A percentile compares a stretch with the other conserved stretches of the same genome.
phyloP scores from a whole-genome alignment of 306 rosid species.

The Cotoneaster glaucophyllus region DNA sequence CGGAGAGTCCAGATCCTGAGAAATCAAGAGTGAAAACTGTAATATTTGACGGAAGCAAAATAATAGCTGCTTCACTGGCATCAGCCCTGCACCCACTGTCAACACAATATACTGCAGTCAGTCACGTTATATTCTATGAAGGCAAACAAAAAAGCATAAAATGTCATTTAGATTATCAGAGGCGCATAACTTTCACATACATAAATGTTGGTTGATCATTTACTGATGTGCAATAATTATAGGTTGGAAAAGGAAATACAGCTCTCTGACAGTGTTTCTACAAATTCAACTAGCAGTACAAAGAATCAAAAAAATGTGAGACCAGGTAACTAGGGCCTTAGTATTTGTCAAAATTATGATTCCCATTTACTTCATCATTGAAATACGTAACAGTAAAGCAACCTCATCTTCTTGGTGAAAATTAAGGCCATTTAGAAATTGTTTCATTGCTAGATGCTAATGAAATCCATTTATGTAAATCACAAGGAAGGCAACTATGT shows the following conservation, averaged over 20 bases:
- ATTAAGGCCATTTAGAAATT: neutral
- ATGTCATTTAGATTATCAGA: conserved; percentile 5
- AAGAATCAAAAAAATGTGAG: neutral
- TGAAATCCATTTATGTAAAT: conserved; percentile 3
- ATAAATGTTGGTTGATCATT: neutral
- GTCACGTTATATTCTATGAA: conserved; percentile 2
- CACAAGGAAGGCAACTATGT: neutral
- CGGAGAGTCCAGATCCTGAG: conserved; percentile 95
- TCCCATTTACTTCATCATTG: neutral
- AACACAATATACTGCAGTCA: conserved; percentile 28
- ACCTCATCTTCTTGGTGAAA: neutral
- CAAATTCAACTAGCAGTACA: neutral
- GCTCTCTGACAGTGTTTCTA: neutral
- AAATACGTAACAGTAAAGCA: neutral
- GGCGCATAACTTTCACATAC: neutral
- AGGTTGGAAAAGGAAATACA: neutral
- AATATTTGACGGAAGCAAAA: conserved; percentile 90
- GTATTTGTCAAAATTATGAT: neutral
- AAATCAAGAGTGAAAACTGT: conserved; percentile 92
- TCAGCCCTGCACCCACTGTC: conserved; percentile 96
- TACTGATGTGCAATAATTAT: neutral
- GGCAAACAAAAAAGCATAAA: neutral
- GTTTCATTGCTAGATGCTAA: neutral
- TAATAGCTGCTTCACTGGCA: conserved; percentile 92
- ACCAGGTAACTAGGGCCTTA: neutral